Conservation (phyloP, 495 filamentous ascomycete species). For the Cercophora newfieldiana region DNA sequence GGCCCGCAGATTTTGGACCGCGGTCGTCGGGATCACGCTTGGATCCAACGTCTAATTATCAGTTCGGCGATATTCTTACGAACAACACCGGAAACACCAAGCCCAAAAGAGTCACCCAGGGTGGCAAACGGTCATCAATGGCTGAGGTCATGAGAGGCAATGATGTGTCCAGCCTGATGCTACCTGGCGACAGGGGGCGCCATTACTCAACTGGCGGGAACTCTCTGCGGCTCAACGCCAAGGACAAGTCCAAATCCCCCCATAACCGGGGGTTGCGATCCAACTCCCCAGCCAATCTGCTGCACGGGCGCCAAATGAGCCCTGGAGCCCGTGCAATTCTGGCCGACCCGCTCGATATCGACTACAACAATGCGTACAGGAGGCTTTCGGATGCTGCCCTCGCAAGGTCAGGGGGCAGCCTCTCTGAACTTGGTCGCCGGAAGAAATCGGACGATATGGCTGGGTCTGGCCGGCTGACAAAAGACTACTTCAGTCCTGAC, state of each 20-base stretch:
- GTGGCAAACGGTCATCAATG: conserved; percentile 46
- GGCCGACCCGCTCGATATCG: conserved; percentile 54
- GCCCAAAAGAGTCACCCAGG: conserved; percentile 47
- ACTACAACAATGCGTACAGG: conserved; percentile 60
- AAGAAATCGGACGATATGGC: conserved; percentile 43
- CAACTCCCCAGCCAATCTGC: conserved; percentile 53
- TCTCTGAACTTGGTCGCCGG: conserved; percentile 53
- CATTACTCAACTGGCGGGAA: conserved; percentile 47
- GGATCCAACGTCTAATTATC: conserved; percentile 50
- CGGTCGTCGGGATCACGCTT: conserved; percentile 33
- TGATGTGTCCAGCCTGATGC: conserved; percentile 44
- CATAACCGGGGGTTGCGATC: conserved; percentile 57
- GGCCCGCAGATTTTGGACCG: conserved; percentile 44
- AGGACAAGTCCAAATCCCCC: conserved; percentile 61
- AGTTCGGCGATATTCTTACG: conserved; percentile 54
- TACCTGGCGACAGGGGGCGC: conserved; percentile 46
- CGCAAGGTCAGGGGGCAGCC: conserved; percentile 52
- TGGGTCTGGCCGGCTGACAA: conserved; percentile 64
- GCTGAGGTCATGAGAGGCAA: conserved; percentile 49
- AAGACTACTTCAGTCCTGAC: conserved; percentile 66
- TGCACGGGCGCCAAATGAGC: conserved; percentile 40
- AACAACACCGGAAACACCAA: conserved; percentile 43
- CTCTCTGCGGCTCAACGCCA: conserved; percentile 38
- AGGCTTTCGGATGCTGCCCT: conserved; percentile 67
- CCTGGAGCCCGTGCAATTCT: conserved; percentile 44